phyloP scores from a whole-genome alignment of 805 yeast genomes.

The Kodamaea restingae region DNA sequence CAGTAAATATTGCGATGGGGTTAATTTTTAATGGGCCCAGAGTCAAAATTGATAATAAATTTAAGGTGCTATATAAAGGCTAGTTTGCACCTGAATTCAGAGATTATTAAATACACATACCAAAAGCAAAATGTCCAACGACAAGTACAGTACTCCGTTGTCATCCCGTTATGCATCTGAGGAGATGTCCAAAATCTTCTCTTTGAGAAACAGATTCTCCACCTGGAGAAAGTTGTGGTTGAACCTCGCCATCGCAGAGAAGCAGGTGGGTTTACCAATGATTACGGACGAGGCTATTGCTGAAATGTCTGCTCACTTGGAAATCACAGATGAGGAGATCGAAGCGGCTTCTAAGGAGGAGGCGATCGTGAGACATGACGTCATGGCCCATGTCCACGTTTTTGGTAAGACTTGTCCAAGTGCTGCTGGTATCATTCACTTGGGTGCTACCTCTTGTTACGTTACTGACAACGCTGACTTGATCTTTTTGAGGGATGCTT shows the following conservation, averaged over 20 bases:
- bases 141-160: slow-evolving; percentile 85
- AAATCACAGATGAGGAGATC: slow-evolving; percentile 89
- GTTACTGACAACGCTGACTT: slow-evolving; percentile 98
- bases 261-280: slow-evolving; percentile 79
- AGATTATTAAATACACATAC: slow-evolving; percentile 2
- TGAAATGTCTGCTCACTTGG: slow-evolving; percentile 74
- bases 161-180: slow-evolving; percentile 96
- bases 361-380: slow-evolving; percentile 97
- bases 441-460: slow-evolving; percentile 97
- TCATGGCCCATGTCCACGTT: slow-evolving; percentile 98
- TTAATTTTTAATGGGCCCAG: slow-evolving; percentile 8
- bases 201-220: slow-evolving; percentile 88
- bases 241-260: slow-evolving; percentile 92
- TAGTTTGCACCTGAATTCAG: background rate
- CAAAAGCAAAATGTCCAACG: slow-evolving; percentile 41
- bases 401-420: slow-evolving; percentile 91
- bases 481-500: slow-evolving; percentile 93
- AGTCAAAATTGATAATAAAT: slow-evolving; percentile 5
- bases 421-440: slow-evolving; percentile 96
- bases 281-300: slow-evolving; percentile 88
- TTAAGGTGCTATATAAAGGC: background rate
- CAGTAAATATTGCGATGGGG: background rate
- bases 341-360: slow-evolving; percentile 87
- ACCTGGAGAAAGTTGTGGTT: slow-evolving; percentile 99
- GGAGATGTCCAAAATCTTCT: slow-evolving; percentile 93